Evolutionary conservation across 2,329 filamentous ascomycete genomes (phyloP).

Genomic region (Colletotrichum lindemuthianum): DNA sequence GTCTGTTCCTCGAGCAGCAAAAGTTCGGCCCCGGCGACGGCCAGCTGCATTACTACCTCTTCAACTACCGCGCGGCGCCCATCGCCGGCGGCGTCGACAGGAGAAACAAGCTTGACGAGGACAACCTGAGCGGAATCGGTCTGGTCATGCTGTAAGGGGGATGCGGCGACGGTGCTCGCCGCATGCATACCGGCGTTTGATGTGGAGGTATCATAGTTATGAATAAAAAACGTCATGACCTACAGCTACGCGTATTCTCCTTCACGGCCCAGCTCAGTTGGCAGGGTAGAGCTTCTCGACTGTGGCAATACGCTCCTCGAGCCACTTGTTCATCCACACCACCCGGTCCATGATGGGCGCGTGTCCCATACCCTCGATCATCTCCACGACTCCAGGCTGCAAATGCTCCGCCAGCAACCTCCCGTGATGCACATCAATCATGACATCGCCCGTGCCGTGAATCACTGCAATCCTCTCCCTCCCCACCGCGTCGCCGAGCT

Average conservation of each 20-base stretch:
- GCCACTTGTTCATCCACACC: constrained; percentile 72
- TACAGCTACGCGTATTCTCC: background rate
- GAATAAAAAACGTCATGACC: constrained; percentile 23
- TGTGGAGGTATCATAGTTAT: constrained; percentile 31
- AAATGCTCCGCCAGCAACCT: constrained; percentile 74
- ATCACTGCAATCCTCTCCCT: constrained; percentile 79
- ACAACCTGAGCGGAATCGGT: constrained; percentile 85
- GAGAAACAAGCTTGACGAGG: constrained; percentile 80
- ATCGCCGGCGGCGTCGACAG: constrained; percentile 86
- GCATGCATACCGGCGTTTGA: constrained; percentile 25
- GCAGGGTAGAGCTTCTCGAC: constrained; percentile 56
- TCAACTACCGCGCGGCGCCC: constrained; percentile 92
- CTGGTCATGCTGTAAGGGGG: constrained; percentile 75
- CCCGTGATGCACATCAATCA: constrained; percentile 79
- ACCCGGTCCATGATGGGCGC: constrained; percentile 78
- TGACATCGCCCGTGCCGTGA: constrained; percentile 80
- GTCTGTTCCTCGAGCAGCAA: constrained; percentile 89
- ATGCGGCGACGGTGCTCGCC: constrained; percentile 4
- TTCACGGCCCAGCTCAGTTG: background rate
- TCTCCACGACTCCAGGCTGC: constrained; percentile 66
- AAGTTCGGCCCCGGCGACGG: constrained; percentile 96
- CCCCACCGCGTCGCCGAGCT: constrained; percentile 75
- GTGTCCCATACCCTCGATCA: constrained; percentile 80
- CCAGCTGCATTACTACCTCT: constrained; percentile 95
- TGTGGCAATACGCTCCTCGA: constrained; percentile 66